A percentile compares a stretch with the other conserved stretches of the same genome.
phyloP scores from a whole-genome alignment of 1,284 basidiomycete genomes.

The Entoloma clypeatum region DNA sequence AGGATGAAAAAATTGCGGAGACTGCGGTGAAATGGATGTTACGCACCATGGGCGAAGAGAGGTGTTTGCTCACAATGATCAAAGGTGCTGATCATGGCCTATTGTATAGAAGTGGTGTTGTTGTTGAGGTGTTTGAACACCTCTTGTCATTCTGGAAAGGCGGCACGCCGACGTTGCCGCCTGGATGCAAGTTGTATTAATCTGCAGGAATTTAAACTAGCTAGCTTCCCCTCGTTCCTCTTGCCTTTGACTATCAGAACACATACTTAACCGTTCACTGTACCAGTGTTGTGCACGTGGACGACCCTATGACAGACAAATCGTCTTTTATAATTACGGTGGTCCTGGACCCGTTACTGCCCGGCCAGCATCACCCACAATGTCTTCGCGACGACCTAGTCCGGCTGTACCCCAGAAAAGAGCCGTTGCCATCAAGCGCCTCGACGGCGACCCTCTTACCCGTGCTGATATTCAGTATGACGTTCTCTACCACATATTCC shows the following conservation, averaged over 20 bases:
- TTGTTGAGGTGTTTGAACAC: conserved; percentile 83
- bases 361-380: conserved; percentile 8
- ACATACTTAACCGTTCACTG: too few relatives aligned
- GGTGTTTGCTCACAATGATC: conserved; percentile 78
- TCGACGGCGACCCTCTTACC: conserved; percentile 58
- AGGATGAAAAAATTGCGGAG: conserved; percentile 90
- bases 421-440: conserved; percentile 47
- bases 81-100: conserved; percentile 87
- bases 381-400: conserved; percentile 33
- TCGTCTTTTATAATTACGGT: too few relatives aligned
- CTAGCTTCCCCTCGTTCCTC: too few relatives aligned
- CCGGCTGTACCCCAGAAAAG: conserved; percentile 28
- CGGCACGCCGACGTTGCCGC: conserved; percentile 14
- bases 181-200: too few relatives aligned
- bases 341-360: conserved; percentile 12
- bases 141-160: conserved; percentile 57
- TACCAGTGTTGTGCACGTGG: too few relatives aligned
- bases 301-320: too few relatives aligned
- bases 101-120: conserved; percentile 86
- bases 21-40: conserved; percentile 90
- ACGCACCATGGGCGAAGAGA: conserved; percentile 71
- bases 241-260: too few relatives aligned
- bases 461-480: conserved; percentile 74
- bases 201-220: too few relatives aligned
- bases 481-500: conserved; percentile 67